Base-by-base conservation (phyloP, 495 filamentous ascomycete genomes). In the Talaromyces borbonicus region DNA sequence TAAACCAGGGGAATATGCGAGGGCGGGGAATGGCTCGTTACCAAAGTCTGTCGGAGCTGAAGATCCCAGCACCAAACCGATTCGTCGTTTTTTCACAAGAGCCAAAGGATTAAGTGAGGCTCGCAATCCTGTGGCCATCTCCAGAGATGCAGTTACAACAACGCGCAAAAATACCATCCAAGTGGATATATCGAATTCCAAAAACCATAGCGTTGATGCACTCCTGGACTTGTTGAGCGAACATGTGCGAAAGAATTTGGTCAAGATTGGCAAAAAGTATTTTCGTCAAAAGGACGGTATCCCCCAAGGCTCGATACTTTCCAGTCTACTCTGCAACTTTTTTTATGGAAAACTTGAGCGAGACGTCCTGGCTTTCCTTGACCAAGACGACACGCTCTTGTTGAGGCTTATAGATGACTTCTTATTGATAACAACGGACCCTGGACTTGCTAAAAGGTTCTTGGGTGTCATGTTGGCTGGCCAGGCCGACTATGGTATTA, bases 371-470 rank as follows among this genome's bases (percentile, higher is more conserved):
- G 56, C 61, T 1, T 97, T 95, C 56, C 57, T 90, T 7, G 45
- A 69, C 2, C 56, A 66, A 3, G 61, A 69, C 2, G 66, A 85
- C 6, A 79, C 76, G 24, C 56, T 95, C 5, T 68, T 98, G 22
- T 57, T 97, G 30, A 71, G 92, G 30, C 73, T 95, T 1, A 84
- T 93, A 31, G 92, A 98, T 43, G 92, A 98, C 53, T 97, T 97
- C 52, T 63, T 96, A 14, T 76, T 97, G 35, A 80, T 98, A 53
- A 95, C 87, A 2, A 77, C 79, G 0, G 68, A 85, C 42, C 62
- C 55, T 30, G 49, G 57, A 0, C 74, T 86, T 54, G 90, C 87
- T 0, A 67, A 64, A 42, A 63, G 66, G 11, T 96, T 98, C 54
- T 61, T 95, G 19, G 62, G 77, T 36, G 70, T 79, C 27, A 94